A percentile compares a stretch with the other conserved stretches of the same genome.
These are phyloP conservation scores for Sugiyamaella chiloensis DNA, from an alignment of 805 yeast genomes.

Conservation along the genomic window DNA sequence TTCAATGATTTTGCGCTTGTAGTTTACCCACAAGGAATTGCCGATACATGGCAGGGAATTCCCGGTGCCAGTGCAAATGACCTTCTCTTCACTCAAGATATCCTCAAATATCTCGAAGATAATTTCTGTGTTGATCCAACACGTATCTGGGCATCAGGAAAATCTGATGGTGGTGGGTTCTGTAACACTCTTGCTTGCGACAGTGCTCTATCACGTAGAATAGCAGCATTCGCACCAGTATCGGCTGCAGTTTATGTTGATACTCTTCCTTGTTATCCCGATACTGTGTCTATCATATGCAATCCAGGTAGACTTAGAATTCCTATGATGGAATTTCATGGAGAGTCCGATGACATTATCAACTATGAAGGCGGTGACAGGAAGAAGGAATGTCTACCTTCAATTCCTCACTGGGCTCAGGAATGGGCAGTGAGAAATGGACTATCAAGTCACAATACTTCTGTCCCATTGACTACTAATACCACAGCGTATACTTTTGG, in stretches of 20 bases:
- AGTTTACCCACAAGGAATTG: constrained; percentile 8
- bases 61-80: constrained; percentile 6
- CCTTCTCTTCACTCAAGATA: constrained; percentile 4
- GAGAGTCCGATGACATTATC: neutral
- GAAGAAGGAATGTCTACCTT: neutral
- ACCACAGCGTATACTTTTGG: constrained; percentile 2
- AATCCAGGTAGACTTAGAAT: constrained; percentile 1
- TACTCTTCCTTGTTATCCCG: constrained; percentile 1
- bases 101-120: neutral
- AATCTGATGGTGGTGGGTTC: constrained; percentile 6
- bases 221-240: constrained; percentile 7
- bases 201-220: neutral
- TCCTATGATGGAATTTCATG: constrained; percentile 9
- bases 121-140: neutral
- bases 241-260: constrained; percentile 1
- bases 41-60: constrained; percentile 5
- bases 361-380: neutral
- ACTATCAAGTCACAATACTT: neutral
- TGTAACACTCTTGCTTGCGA: neutral
- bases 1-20: constrained; percentile 9
- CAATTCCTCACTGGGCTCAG: neutral
- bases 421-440: constrained; percentile 4
- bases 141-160: constrained; percentile 9
- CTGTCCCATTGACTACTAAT: neutral
- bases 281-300: neutral